Evolutionary conservation across 495 filamentous ascomycete genomes (phyloP), one percentile per base, ranked within the genome.

Genomic region (Parathielavia hyrcaniae): DNA sequence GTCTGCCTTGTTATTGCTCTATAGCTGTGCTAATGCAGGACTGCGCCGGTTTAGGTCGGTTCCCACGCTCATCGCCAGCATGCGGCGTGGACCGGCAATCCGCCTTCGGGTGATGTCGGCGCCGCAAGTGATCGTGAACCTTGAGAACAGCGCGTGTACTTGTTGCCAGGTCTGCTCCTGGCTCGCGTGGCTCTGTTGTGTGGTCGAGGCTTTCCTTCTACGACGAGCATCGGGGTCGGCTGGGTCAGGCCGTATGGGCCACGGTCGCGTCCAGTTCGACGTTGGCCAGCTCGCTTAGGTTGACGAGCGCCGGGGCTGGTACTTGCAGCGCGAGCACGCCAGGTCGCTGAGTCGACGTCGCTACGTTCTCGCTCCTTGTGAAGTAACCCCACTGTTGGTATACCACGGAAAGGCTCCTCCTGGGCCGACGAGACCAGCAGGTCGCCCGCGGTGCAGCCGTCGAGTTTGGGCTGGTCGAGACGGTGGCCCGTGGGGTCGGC

Each of bases 301-400:
- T 19, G 40, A 53, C 39, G 39, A 45, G 52, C 52, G 52, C 52
- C 30, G 52, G 22, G 52, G 39, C 40, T 14, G 51, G 51, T 53
- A 34, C 51, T 53, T 22, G 51, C 39, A 32, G 51, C 40, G 30
- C 52, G 40, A 45, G 52, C 52, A 54, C 22, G 50, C 50, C 50
- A 53, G 50, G 50, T 41, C 50, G 50, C 39, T 34, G 50, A 43
- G 50, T 53, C 14, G 22, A 43, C 50, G 23, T 34, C 50, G 50
- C 50, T 53, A 53, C 20, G 16, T 43, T 52, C 32, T 52, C 50
- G 36, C 50, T 49, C 45, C 23, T 51, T 49, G 46, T 38, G 34
- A 4, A 50, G 48, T 50, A 50, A 22, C 48, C 32, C 48, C 48
- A 38, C 32, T 22, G 11, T 38, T 22, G 32, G 48, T 50, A 50